Evolutionary conservation across 2,329 filamentous ascomycete genomes (phyloP), one percentile per base, ranked within the genome.

Genomic region (Aureobasidium subglaciale): DNA sequence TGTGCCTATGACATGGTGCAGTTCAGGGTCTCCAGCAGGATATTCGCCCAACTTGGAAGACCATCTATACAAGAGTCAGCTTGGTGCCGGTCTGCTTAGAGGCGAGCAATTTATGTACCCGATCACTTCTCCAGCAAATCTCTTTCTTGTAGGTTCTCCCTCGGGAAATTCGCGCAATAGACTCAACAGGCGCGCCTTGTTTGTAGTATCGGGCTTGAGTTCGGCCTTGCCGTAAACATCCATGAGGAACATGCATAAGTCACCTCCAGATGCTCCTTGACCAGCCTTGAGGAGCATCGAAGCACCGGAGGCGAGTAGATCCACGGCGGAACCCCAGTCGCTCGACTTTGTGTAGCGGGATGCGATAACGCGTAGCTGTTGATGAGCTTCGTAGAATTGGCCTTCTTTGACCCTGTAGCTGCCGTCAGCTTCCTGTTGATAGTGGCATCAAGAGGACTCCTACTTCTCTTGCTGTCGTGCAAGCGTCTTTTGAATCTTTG

Each of bases 341-440:
- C 82, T 77, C 40, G 86, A 80, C 76, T 97, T 97, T 70, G 92
- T 84, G 75, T 99, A 95, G 57, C 95, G 90, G 35, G 90, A 87
- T 59, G 91, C 91, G 63, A 96, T 92, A 55, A 96, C 91, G 60
- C 93, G 90, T 62, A 96, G 89, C 77, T 99, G 93, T 73, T 99
- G 93, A 75, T 97, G 92, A 57, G 93, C 93, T 80, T 99, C 93
- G 77, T 99, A 99, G 79, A 84, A 96, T 70, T 93, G 86, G 66
- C 91, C 92, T 72, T 95, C 90, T 63, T 83, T 79, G 72, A 96
- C 96, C 72, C 90, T 88, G 65, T 63, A n/a, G 29, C 22, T 35
- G 32, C 60, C 57, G 64, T 57, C 30, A 34, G 56, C 46, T 59
- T 32, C 63, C 10, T 61, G 25, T 10, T 55, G 18, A 32, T 16